Percentiles rank a stretch among this genome's conserved stretches.
phyloP scores from a whole-genome alignment of 2,329 filamentous ascomycete species.

The Aspergillus jensenii region DNA sequence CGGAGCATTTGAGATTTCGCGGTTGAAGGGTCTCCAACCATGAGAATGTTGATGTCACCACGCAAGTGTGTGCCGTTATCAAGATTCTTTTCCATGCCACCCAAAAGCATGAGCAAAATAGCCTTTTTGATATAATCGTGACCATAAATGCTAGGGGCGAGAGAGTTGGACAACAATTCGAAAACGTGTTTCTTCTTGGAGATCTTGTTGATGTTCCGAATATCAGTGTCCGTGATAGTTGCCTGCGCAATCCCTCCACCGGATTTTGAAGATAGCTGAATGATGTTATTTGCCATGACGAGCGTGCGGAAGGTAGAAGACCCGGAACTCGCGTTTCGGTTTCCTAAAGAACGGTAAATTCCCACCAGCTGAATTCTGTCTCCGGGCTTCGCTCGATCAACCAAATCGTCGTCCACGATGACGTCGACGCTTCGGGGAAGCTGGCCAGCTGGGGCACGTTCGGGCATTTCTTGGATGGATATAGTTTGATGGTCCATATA shows the following conservation, averaged over 20 bases:
- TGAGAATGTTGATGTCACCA: slow-evolving; percentile 98
- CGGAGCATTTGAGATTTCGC: slow-evolving; percentile 97
- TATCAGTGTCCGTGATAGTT: slow-evolving; percentile 91
- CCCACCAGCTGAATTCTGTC: slow-evolving; percentile 97
- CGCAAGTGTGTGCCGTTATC: slow-evolving; percentile 97
- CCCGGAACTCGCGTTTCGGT: slow-evolving; percentile 84
- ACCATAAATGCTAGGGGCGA: slow-evolving; percentile 94
- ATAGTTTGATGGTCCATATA: slow-evolving; percentile 97
- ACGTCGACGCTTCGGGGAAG: slow-evolving; percentile 94
- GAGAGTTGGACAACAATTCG: slow-evolving; percentile 85
- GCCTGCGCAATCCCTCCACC: slow-evolving; percentile 90
- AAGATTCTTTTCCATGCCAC: slow-evolving; percentile 97
- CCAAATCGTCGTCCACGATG: slow-evolving; percentile 92
- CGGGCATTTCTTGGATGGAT: slow-evolving; percentile 98
- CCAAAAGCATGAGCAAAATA: slow-evolving; percentile 89
- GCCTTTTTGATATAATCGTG: slow-evolving; percentile 98
- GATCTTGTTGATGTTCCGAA: slow-evolving; percentile 97
- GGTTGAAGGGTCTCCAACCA: slow-evolving; percentile 98
- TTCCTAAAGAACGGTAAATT: slow-evolving; percentile 90
- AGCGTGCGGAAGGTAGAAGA: slow-evolving; percentile 94
- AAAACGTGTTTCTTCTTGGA: slow-evolving; percentile 93
- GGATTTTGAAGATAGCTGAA: slow-evolving; percentile 91
- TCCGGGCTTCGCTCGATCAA: slow-evolving; percentile 91
- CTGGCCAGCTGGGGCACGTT: slow-evolving; percentile 91
- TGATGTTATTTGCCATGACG: slow-evolving; percentile 90